Conservation (phyloP, 2,329 filamentous ascomycete genomes). For the Aspergillus tubingensis region DNA sequence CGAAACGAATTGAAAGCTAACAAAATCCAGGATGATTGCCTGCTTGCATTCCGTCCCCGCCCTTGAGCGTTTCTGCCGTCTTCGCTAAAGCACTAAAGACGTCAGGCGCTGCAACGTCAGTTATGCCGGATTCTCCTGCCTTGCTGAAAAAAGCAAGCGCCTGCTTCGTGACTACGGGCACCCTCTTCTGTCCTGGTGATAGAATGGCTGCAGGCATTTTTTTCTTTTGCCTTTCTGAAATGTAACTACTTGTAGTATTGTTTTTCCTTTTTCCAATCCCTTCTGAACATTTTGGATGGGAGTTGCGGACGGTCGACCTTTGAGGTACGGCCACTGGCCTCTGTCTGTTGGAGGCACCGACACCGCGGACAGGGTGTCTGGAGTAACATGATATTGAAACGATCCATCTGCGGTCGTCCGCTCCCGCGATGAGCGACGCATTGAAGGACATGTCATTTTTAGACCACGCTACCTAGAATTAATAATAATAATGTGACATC, state of each 20-base stretch:
- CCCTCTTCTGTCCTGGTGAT: constrained; percentile 30
- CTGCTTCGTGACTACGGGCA: constrained; percentile 14
- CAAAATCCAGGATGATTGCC: constrained; percentile 72
- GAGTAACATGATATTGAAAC: constrained; percentile 24
- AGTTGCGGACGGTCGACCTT: constrained; percentile 6
- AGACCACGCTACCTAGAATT: constrained; percentile 25
- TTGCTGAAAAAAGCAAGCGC: not conserved
- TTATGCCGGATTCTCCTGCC: not conserved
- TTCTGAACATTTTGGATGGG: constrained; percentile 10
- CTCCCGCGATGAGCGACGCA: constrained; percentile 6
- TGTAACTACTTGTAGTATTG: constrained; percentile 19
- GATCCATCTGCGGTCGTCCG: constrained; percentile 20
- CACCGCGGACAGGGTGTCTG: constrained; percentile 6
- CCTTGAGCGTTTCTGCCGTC: constrained; percentile 28
- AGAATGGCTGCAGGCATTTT: constrained; percentile 18
- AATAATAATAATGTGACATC: constrained; percentile 26
- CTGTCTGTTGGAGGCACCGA: constrained; percentile 4
- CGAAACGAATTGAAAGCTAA: constrained; percentile 24
- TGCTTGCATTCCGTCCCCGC: constrained; percentile 66
- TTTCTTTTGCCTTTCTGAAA: constrained; percentile 12
- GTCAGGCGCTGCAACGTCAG: not conserved
- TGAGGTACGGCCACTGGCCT: constrained; percentile 1
- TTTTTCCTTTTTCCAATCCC: constrained; percentile 1
- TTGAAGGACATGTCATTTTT: constrained; percentile 22
- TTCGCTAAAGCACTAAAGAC: not conserved